A percentile compares a stretch with the other conserved stretches of the same genome.
phyloP scores from a whole-genome alignment of 257 asterid species.

The Capsicum pubescens region DNA sequence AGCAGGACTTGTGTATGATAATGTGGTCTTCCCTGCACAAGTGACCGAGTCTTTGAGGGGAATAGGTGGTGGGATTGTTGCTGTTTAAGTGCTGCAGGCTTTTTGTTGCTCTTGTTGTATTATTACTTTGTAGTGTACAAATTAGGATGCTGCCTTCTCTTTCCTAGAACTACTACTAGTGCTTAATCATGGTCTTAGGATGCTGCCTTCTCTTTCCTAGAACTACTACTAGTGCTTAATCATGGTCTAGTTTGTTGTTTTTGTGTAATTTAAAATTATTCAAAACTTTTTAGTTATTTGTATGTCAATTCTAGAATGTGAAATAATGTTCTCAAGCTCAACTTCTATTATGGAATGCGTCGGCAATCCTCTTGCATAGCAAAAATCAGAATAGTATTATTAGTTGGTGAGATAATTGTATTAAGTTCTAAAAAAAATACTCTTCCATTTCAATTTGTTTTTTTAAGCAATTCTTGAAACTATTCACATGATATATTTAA shows the following conservation, averaged over 20 bases:
- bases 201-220: neutral
- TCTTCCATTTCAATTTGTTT: too few relatives aligned
- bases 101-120: neutral
- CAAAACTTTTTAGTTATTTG: neutral
- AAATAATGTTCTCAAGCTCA: neutral
- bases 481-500: too few relatives aligned
- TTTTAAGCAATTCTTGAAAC: too few relatives aligned
- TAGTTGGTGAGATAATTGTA: too few relatives aligned
- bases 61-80: conserved; percentile 44
- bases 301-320: neutral
- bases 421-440: too few relatives aligned
- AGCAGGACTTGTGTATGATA: conserved; percentile 71
- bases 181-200: neutral
- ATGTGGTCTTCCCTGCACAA: conserved; percentile 62
- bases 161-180: neutral
- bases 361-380: too few relatives aligned
- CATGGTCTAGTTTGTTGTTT: neutral
- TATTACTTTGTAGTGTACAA: neutral
- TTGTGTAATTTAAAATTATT: neutral
- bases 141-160: neutral
- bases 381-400: too few relatives aligned
- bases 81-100: conserved; percentile 10
- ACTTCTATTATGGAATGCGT: neutral
- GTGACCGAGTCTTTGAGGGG: conserved; percentile 49
- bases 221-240: neutral